Evolutionary conservation across 2,329 filamentous ascomycete genomes (phyloP), one percentile per base, ranked within the genome.

Genomic region (Trichoderma cornu-damae): DNA sequence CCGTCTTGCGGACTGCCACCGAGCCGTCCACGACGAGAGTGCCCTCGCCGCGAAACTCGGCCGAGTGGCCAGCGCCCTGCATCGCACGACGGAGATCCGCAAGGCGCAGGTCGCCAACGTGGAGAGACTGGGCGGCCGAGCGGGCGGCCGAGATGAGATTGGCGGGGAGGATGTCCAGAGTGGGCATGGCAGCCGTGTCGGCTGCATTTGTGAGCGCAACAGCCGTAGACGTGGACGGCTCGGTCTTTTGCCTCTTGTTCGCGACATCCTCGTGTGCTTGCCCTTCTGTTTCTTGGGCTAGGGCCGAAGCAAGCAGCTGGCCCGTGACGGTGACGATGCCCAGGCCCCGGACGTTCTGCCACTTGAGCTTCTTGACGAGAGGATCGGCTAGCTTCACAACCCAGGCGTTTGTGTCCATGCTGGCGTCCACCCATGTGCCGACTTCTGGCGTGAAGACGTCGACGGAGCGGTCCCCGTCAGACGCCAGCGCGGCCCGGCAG

Each of bases 331-430:
- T 95, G 14, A 96, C 93, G 58, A 99, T 90, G 37, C 90, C 89
- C 6, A 97, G 77, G 2, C 89, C 91, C 57, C 90, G 86, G 22
- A 97, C 91, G 59, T 90, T 92, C 74, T 97, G 94, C 94, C 94
- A 97, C 67, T 89, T 90, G 59, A 99, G 79, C 64, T 88, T 88
- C 72, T 90, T 90, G 59, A 96, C 88, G 18, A 99, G 83, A 43
- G 83, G 77, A 64, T 93, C 89, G 48, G 90, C 91, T 16, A 99
- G 80, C 72, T 92, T 96, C 60, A 99, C 89, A 22, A 89, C 87
- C 94, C 95, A 99, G 3, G 94, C 92, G 69, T 97, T 96, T 4
- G 93, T 97, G 69, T 99, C 94, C 40, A 97, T 93, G 67, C 92
- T 96, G 11, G 93, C 94, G 70, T 99, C 87, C 40, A 99, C 80